Base-by-base conservation (phyloP, 306 rosid genomes). In the Oemleria cerasiformis region DNA sequence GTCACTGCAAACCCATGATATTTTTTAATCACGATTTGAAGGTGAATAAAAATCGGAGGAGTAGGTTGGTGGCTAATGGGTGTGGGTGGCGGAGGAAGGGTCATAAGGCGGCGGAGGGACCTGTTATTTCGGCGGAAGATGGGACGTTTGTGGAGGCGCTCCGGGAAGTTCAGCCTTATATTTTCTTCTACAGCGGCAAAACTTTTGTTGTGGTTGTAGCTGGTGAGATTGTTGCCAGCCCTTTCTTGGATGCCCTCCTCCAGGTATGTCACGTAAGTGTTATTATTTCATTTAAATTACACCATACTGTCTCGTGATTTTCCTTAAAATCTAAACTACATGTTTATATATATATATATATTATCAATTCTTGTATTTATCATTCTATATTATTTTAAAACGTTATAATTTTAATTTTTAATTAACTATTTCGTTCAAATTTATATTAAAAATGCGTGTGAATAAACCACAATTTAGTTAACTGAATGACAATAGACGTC, bases 91-190 rank as follows among this genome's bases (percentile, higher is more conserved):
- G 39, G 13, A 30, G 41, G 39, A 15, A 70, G 39, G 58, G 69
- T 70, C 2, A 30, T 30, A 30, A 30, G 36, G 36, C 36, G 36
- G 36, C 3, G 36, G 36, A 1, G 36, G 36, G 0, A 30, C 36
- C 36, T 4, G 36, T 2, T 30, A 30, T 30, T 30, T 30, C 77
- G 11, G 84, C 86, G 70, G 87, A 84, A 58, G 97, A 89, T 21
- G 43, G 17, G 63, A 54, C 53, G 43, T 85, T 84, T 5, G 93
- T 89, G 13, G 81, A 81, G 64, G 87, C 75, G 30, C 79, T 92
- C 1, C 45, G 84, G 25, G 92, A 92, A 76, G 88, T 90, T n/a
- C 92, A 86, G 72, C 92, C 96, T 5, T 92, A 87, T 67, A 77
- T 85, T 42, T 82, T 82, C 15, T 70, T 79, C 1, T 79, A 87